Conservation (phyloP, 1,139 yeast species). For the Eremothecium coryli region DNA sequence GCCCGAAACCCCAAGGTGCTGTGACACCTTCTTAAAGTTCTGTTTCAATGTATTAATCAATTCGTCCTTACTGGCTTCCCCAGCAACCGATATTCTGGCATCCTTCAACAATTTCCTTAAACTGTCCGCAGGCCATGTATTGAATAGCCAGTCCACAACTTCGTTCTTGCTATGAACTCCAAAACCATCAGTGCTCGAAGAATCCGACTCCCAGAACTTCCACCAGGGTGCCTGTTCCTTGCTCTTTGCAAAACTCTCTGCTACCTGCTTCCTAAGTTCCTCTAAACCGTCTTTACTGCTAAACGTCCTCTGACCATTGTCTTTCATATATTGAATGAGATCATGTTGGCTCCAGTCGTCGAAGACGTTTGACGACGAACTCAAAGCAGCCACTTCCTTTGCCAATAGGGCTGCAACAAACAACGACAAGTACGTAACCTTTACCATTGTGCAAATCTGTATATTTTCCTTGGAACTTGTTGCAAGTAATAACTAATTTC, state of each 20-base stretch:
- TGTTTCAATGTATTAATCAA: constrained; percentile 34
- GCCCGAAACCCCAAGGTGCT: constrained; percentile 35
- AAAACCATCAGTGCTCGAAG: constrained; percentile 7
- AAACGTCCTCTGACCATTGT: too few species aligned
- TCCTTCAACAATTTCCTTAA: constrained; percentile 34
- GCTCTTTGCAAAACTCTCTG: too few species aligned
- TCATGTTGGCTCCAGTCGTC: constrained; percentile 30
- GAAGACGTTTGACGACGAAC: constrained; percentile 15
- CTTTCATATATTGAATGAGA: constrained; percentile 31
- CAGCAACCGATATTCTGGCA: constrained; percentile 30
- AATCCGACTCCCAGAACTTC: constrained; percentile 19
- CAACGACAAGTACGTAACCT: not conserved
- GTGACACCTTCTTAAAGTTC: constrained; percentile 34
- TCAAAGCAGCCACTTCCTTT: not conserved
- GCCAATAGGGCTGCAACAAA: not conserved
- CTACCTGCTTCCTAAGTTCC: too few species aligned
- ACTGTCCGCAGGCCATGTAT: constrained; percentile 38
- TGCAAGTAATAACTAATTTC: too few species aligned
- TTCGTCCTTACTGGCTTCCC: constrained; percentile 32
- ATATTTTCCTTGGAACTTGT: too few species aligned
- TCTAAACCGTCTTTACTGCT: too few species aligned
- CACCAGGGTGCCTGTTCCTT: constrained; percentile 25
- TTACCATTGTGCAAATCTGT: not conserved
- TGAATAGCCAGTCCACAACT: constrained; percentile 37
- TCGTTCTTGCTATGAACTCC: constrained; percentile 10